Evolutionary conservation across 2,329 filamentous ascomycete genomes (phyloP).

Genomic region (Fonsecaea pedrosoi): DNA sequence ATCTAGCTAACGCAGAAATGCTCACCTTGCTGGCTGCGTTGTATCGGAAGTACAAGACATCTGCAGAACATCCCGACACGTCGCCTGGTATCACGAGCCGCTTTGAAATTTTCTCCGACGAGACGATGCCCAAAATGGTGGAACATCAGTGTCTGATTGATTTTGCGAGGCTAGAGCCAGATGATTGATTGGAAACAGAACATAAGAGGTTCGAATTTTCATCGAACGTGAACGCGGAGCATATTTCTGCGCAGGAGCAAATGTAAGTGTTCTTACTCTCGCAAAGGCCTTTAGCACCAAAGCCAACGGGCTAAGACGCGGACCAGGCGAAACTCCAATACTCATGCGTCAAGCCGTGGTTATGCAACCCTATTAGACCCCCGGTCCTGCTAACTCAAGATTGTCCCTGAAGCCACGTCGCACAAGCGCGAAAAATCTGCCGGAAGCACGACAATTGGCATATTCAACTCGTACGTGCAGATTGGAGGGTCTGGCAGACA

Average conservation of each 20-base stretch:
- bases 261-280: background rate
- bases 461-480: conserved; percentile 2
- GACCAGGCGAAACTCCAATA: conserved; percentile 24
- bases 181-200: background rate
- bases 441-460: background rate
- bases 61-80: conserved; percentile 39
- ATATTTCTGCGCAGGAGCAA: background rate
- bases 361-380: conserved; percentile 1
- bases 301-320: conserved; percentile 5
- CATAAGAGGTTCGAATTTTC: background rate
- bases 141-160: conserved; percentile 40
- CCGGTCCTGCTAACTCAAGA: conserved; percentile 9
- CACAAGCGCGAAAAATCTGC: conserved; percentile 19
- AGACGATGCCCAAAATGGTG: conserved; percentile 38
- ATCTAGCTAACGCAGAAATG: conserved; percentile 60
- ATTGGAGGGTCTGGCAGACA: conserved; percentile 23
- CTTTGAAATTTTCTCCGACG: conserved; percentile 45
- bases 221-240: conserved; percentile 1
- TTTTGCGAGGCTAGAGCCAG: conserved; percentile 26
- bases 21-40: conserved; percentile 54
- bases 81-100: conserved; percentile 44
- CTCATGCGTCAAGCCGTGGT: conserved; percentile 29
- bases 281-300: background rate
- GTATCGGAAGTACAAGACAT: conserved; percentile 54
- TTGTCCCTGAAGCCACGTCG: conserved; percentile 7